These are phyloP conservation scores for Hura crepitans DNA, from an alignment of 441 rosid genomes.

Conservation along the genomic window DNA sequence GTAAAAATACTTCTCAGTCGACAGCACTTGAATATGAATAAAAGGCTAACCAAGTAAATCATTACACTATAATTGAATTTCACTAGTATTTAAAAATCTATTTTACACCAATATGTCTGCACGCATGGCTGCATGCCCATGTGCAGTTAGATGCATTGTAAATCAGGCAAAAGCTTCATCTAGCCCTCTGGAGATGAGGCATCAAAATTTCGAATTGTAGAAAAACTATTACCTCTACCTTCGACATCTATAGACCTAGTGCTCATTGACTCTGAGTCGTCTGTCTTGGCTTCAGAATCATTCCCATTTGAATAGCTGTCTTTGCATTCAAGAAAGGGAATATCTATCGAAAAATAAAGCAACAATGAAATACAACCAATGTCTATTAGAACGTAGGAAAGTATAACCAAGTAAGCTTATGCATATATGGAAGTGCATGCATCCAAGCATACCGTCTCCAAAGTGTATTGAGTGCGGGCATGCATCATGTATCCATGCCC, in stretches of 20 bases:
- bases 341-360: neutral
- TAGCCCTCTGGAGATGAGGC: neutral
- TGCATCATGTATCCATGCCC: too few relatives aligned
- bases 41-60: too few relatives aligned
- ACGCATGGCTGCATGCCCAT: too few relatives aligned
- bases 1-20: too few relatives aligned
- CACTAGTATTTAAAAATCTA: too few relatives aligned
- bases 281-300: neutral
- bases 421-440: neutral
- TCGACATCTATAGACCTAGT: neutral
- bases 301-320: neutral
- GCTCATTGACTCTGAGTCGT: neutral
- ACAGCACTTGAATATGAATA: too few relatives aligned
- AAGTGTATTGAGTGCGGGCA: too few relatives aligned
- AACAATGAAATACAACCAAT: neutral
- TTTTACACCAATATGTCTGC: too few relatives aligned
- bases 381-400: neutral
- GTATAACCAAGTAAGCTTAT: neutral
- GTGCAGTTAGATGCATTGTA: too few relatives aligned
- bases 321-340: neutral
- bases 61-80: too few relatives aligned
- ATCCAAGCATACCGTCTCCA: neutral
- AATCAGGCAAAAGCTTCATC: neutral
- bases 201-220: neutral
- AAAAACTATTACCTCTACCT: neutral